phyloP scores from a whole-genome alignment of 257 asterid species.

The Solanum medicagineum region DNA sequence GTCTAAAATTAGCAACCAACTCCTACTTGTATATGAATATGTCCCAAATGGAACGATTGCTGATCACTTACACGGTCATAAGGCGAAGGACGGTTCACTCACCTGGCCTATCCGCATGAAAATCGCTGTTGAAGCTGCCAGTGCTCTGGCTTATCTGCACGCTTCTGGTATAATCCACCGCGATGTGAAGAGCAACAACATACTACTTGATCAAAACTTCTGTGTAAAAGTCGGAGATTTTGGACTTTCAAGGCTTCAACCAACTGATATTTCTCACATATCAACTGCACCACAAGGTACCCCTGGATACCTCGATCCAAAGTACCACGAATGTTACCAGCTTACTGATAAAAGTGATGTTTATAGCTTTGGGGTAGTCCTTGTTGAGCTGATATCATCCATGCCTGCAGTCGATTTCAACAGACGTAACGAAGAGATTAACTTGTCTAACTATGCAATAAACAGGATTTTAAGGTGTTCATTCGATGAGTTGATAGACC shows the following conservation, averaged over 20 bases:
- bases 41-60: constrained; percentile 10
- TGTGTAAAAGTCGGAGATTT: constrained; percentile 10
- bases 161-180: constrained; percentile 12
- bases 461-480: constrained; percentile 1
- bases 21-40: background rate
- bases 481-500: background rate
- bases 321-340: constrained; percentile 9
- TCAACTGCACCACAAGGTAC: constrained; percentile 15
- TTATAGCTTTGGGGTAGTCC: constrained; percentile 11
- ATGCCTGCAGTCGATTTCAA: constrained; percentile 5
- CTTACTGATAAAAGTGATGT: constrained; percentile 11
- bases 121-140: constrained; percentile 6
- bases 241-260: constrained; percentile 4
- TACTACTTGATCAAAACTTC: constrained; percentile 6
- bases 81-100: background rate
- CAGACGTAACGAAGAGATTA: constrained; percentile 1
- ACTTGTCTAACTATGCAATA: constrained; percentile 3
- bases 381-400: constrained; percentile 7
- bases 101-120: constrained; percentile 8
- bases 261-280: background rate
- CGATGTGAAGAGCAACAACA: constrained; percentile 9
- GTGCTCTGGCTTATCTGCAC: constrained; percentile 7
- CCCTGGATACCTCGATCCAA: constrained; percentile 8
- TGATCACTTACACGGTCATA: constrained; percentile 9
- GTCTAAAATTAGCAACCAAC: background rate